Evolutionary conservation across 2,329 filamentous ascomycete species (phyloP).

Genomic region (Phialophora expanda): DNA sequence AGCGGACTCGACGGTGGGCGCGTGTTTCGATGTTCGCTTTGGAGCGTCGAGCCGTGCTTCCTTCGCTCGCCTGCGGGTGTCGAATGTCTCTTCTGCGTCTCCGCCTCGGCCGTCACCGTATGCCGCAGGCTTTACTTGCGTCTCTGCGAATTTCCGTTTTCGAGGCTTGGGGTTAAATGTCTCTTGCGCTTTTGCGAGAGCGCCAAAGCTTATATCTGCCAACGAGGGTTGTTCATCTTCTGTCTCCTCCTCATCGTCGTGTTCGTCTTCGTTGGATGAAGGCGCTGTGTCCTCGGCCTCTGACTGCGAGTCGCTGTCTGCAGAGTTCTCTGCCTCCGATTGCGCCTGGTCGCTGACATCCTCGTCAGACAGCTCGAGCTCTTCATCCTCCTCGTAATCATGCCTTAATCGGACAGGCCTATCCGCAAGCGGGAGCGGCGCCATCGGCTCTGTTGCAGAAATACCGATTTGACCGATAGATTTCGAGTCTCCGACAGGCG

Average conservation of each 20-base stretch:
- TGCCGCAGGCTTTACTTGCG: conserved; percentile 35
- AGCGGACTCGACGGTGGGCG: conserved; percentile 79
- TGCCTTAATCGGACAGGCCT: conserved; percentile 35
- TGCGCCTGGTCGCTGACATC: conserved; percentile 15
- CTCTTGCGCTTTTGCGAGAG: conserved; percentile 84
- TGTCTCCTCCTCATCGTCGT: not conserved
- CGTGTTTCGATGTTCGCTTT: conserved; percentile 77
- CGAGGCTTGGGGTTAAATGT: conserved; percentile 59
- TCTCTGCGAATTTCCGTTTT: conserved; percentile 38
- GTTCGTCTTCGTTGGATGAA: conserved; percentile 41
- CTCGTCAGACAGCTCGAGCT: conserved; percentile 41
- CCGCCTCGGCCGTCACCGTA: conserved; percentile 37
- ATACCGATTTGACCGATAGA: not conserved
- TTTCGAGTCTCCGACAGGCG: not conserved
- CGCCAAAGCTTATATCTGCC: conserved; percentile 79
- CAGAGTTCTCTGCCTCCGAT: conserved; percentile 13
- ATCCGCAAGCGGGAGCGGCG: conserved; percentile 20
- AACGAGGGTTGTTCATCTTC: conserved; percentile 49
- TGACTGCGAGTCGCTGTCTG: conserved; percentile 16
- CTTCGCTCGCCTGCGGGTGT: conserved; percentile 49
- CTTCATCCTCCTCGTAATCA: conserved; percentile 44
- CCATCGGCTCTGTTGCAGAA: conserved; percentile 20
- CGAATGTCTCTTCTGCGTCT: conserved; percentile 34
- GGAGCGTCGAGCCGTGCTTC: conserved; percentile 44
- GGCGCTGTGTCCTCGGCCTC: conserved; percentile 14